Evolutionary conservation across 129 eudicot genomes (phyloP).

Genomic region (Silybum marianum): DNA sequence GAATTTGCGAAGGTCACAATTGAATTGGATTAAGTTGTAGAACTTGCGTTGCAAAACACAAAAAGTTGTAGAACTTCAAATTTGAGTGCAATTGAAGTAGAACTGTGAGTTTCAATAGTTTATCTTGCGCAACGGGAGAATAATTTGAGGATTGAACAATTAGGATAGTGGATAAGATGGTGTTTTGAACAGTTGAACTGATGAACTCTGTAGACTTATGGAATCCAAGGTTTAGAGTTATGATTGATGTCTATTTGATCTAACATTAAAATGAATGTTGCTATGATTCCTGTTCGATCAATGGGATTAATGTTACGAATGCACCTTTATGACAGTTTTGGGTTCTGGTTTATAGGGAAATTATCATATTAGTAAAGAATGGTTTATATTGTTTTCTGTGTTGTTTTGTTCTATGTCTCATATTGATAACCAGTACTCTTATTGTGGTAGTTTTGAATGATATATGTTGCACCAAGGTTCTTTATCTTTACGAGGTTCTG

Average conservation of each 20-base stretch:
- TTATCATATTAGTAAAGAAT: background rate
- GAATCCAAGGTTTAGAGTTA: constrained; percentile 9
- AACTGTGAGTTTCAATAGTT: background rate
- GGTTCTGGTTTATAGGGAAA: background rate
- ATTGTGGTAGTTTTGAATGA: background rate
- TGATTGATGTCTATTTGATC: constrained; percentile 8
- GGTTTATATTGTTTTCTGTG: background rate
- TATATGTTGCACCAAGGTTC: too few species aligned
- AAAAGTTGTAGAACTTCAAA: constrained; percentile 5
- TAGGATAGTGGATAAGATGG: background rate
- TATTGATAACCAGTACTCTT: background rate
- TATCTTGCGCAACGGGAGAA: background rate
- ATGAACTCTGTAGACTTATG: background rate
- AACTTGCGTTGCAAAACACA: background rate
- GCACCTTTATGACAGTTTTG: background rate
- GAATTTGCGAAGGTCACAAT: background rate
- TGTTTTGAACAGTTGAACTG: background rate
- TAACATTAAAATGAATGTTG: background rate
- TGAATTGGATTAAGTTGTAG: constrained; percentile 6
- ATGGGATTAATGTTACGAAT: background rate
- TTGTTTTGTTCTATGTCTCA: background rate
- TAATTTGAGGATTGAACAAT: background rate
- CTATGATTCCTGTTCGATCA: background rate
- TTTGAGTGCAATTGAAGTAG: constrained; percentile 19
- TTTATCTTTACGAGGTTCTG: too few species aligned